These are phyloP conservation scores for Penicillium sp. DNA, from an alignment of 2,329 filamentous ascomycete genomes.

Conservation along the genomic window DNA sequence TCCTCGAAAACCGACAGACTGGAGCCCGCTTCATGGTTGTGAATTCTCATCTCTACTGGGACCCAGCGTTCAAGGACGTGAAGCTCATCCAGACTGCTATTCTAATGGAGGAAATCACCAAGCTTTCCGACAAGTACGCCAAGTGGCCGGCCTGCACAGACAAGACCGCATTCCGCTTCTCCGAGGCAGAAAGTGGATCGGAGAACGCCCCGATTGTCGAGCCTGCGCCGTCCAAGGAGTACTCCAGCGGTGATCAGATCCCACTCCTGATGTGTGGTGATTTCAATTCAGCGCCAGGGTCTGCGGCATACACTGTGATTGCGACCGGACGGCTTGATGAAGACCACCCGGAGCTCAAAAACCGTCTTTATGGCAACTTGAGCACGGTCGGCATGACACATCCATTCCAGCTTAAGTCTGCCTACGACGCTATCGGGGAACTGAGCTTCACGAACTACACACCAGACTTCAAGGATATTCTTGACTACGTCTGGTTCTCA, in stretches of 20 bases:
- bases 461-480: constrained; percentile 83
- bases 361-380: constrained; percentile 87
- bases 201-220: constrained; percentile 51
- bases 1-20: constrained; percentile 87
- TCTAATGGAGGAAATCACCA: constrained; percentile 86
- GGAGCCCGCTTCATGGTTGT: constrained; percentile 90
- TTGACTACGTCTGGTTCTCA: constrained; percentile 98
- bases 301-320: constrained; percentile 88
- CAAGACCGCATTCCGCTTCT: constrained; percentile 59
- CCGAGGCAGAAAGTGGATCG: constrained; percentile 50
- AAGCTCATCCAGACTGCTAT: constrained; percentile 96
- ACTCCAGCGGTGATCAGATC: constrained; percentile 81
- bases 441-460: constrained; percentile 96
- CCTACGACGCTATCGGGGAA: constrained; percentile 82
- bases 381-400: constrained; percentile 90
- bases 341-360: constrained; percentile 75
- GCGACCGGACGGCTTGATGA: constrained; percentile 74
- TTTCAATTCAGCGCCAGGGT: constrained; percentile 87
- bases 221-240: constrained; percentile 80
- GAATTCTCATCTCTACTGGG: constrained; percentile 95
- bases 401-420: constrained; percentile 88
- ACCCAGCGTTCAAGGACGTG: constrained; percentile 85
- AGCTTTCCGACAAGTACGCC: constrained; percentile 80
- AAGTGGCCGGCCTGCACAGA: constrained; percentile 78
- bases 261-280: constrained; percentile 91